Evolutionary conservation across 2,329 filamentous ascomycete genomes (phyloP), one percentile per base, ranked within the genome.

Genomic region (Paecilomyces sp.): DNA sequence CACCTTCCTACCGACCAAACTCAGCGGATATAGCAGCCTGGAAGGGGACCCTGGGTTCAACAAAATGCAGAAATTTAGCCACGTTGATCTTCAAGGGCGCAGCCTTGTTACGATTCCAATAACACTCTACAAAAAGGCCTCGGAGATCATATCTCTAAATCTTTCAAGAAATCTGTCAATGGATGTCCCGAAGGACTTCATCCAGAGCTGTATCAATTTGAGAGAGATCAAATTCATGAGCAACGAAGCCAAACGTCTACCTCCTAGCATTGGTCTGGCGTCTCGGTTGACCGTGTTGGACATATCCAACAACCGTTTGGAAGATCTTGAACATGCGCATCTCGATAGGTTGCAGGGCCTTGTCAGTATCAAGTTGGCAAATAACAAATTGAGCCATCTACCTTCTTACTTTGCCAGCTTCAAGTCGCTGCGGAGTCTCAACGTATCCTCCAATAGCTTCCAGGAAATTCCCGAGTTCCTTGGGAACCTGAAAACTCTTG

Each of bases 51-150:
- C 92, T 56, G 89, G 88, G 28, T 86, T 95, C 64, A 87, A 85
- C 70, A 92, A 91, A 69, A 85, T 89, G 73, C 88, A 92, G 67
- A 97, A 96, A 71, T 92, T 94, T 76, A 97, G 89, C 72, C 91
- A 97, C 72, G 90, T 99, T 66, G 92, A 99, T 72, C 83, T 99
- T 13, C 88, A 91, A 57, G 91, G 91, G 54, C 88, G 89, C 58
- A 97, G 96, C 70, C 83, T 99, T 55, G 87, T 96, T 69, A 96
- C 93, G 7, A 97, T 99, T 58, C 94, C 94, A 3, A 96, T 99
- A 66, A 89, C 88, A 0, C 84, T 99, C 11, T 97, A 97, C 75
- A 90, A 91, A 62, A 95, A 92, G 72, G 90, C 93, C 0, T 82
- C 85, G 11, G 94, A 99, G 70, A 97, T 99, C 66, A 93, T 96